A percentile compares a stretch with the other conserved stretches of the same genome.
These are phyloP conservation scores for Phytophthora melonis DNA, from an alignment of 352 stramenopile species.

Conservation along the genomic window DNA sequence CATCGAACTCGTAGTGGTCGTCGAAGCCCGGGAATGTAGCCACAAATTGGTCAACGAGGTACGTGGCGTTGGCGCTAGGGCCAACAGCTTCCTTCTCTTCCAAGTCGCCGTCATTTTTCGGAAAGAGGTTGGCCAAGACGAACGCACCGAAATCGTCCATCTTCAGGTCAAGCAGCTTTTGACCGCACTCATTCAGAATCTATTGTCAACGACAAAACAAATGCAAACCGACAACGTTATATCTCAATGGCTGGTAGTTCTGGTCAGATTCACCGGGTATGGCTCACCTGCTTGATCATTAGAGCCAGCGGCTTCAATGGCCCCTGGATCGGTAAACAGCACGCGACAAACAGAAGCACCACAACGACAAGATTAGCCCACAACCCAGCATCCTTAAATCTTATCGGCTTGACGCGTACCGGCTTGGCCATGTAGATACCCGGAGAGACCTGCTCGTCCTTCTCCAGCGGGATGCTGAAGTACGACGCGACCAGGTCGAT, in stretches of 20 bases:
- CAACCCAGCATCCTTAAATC: not conserved
- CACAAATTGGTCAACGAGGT: slow-evolving; percentile 67
- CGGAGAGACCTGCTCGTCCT: slow-evolving; percentile 74
- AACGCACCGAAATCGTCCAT: slow-evolving; percentile 80
- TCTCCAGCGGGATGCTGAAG: slow-evolving; percentile 77
- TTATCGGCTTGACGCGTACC: slow-evolving; percentile 25
- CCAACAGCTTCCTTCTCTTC: slow-evolving; percentile 29
- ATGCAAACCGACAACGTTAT: not conserved
- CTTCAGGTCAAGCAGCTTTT: slow-evolving; percentile 62
- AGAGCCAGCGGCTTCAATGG: slow-evolving; percentile 71
- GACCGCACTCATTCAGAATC: slow-evolving; percentile 66
- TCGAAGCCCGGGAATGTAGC: slow-evolving; percentile 76
- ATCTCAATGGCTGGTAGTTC: not conserved
- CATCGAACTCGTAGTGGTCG: slow-evolving; percentile 62
- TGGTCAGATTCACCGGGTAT: not conserved
- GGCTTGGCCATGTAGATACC: slow-evolving; percentile 88
- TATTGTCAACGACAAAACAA: slow-evolving; percentile 21
- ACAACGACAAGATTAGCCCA: not conserved
- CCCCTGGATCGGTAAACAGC: slow-evolving; percentile 44
- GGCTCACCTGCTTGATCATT: slow-evolving; percentile 56
- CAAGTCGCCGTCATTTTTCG: slow-evolving; percentile 16
- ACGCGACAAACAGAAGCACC: not conserved
- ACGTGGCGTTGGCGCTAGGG: slow-evolving; percentile 45
- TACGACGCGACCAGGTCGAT: slow-evolving; percentile 77
- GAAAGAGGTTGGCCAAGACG: slow-evolving; percentile 62